Evolutionary conservation across 495 filamentous ascomycete genomes (phyloP).

Genomic region (Chlorociboria aeruginascens): DNA sequence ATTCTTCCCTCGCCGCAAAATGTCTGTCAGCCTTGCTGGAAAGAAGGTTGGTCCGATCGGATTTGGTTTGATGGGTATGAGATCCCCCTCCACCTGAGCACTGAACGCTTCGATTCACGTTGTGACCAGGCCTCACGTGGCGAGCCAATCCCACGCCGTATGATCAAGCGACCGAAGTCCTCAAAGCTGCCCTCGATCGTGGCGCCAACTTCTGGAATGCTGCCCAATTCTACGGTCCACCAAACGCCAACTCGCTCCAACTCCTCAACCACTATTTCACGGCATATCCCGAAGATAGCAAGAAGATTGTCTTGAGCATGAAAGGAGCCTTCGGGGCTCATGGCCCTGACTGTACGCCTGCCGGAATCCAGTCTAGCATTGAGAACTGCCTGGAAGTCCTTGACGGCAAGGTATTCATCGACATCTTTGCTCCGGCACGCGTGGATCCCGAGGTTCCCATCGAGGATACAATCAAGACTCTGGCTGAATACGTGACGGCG

Average conservation of each 20-base stretch:
- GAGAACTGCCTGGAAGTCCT: constrained; percentile 48
- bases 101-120: not conserved
- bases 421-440: constrained; percentile 67
- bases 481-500: constrained; percentile 39
- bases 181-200: constrained; percentile 43
- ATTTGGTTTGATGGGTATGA: constrained; percentile 40
- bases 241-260: constrained; percentile 51
- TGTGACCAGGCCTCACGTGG: constrained; percentile 63
- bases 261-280: constrained; percentile 52
- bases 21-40: constrained; percentile 31
- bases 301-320: constrained; percentile 49
- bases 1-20: constrained; percentile 5
- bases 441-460: constrained; percentile 47
- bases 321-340: constrained; percentile 36
- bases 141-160: constrained; percentile 34
- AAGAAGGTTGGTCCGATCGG: constrained; percentile 38
- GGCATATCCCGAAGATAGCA: constrained; percentile 50
- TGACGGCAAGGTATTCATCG: constrained; percentile 60
- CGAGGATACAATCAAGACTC: constrained; percentile 24
- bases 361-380: constrained; percentile 46
- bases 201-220: constrained; percentile 70
- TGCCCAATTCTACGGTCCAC: constrained; percentile 62
- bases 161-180: constrained; percentile 40
- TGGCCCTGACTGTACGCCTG: not conserved
- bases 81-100: not conserved